phyloP scores from a whole-genome alignment of 495 filamentous ascomycete species.

The Daldinia decipiens region DNA sequence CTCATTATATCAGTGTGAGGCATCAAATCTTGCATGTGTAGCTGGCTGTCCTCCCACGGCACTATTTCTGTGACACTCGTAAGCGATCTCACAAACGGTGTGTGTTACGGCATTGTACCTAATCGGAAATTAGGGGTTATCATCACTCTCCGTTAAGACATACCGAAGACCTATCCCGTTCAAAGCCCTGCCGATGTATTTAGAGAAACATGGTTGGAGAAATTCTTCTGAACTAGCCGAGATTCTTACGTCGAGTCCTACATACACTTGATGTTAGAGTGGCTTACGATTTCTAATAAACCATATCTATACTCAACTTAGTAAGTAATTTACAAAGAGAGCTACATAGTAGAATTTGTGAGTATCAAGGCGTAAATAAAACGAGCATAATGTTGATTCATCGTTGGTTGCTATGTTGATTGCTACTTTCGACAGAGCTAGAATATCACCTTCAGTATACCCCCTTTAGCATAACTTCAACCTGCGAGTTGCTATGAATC shows the following conservation, averaged over 20 bases:
- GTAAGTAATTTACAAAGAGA: not conserved
- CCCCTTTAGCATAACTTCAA: conserved; percentile 2
- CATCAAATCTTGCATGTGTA: not conserved
- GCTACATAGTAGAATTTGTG: not conserved
- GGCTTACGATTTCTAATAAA: not conserved
- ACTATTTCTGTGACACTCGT: conserved; percentile 6
- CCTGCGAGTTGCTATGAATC: conserved; percentile 3
- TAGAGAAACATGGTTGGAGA: not conserved
- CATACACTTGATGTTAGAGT: not conserved
- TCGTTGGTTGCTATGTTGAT: conserved; percentile 2
- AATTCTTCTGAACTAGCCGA: not conserved
- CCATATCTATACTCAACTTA: not conserved
- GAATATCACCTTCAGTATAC: not conserved
- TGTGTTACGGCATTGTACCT: conserved; percentile 9
- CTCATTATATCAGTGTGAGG: not conserved
- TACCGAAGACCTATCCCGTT: not conserved
- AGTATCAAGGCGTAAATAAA: not conserved
- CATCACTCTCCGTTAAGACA: not conserved
- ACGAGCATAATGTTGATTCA: conserved; percentile 1
- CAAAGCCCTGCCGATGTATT: conserved; percentile 2
- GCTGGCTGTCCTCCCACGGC: not conserved
- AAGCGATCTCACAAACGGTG: conserved; percentile 12
- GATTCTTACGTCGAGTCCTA: not conserved
- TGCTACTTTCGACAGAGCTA: not conserved
- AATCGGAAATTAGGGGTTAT: conserved; percentile 34